Percentiles rank a stretch among this genome's conserved stretches.
These are phyloP conservation scores for Colletotrichum tropicale DNA, from an alignment of 2,329 filamentous ascomycete species.

Conservation along the genomic window DNA sequence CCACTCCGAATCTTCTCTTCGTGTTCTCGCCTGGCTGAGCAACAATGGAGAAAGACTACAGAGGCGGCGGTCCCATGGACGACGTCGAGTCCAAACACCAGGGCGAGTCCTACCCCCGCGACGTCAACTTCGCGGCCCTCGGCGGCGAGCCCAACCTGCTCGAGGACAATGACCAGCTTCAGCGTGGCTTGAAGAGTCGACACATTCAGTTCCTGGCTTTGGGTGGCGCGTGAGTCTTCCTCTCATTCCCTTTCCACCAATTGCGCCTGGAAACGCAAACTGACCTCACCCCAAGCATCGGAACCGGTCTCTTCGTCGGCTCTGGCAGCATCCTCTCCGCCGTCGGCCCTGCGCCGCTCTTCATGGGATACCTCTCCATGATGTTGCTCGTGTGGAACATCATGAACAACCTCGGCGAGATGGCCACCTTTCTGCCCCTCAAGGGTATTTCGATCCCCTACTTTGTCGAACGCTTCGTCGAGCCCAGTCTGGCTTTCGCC, in stretches of 20 bases:
- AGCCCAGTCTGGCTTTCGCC: slow-evolving; percentile 60
- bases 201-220: slow-evolving; percentile 67
- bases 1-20: not conserved
- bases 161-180: slow-evolving; percentile 47
- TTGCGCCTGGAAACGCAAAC: not conserved
- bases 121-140: slow-evolving; percentile 26
- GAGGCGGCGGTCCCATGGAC: slow-evolving; percentile 8
- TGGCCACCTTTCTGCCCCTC: slow-evolving; percentile 59
- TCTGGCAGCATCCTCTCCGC: slow-evolving; percentile 60
- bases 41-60: slow-evolving; percentile 15
- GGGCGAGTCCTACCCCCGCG: slow-evolving; percentile 22
- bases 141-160: slow-evolving; percentile 35
- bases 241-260: not conserved
- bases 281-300: slow-evolving; percentile 47
- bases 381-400: slow-evolving; percentile 57
- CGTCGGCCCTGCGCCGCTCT: slow-evolving; percentile 68
- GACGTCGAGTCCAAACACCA: slow-evolving; percentile 25
- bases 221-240: slow-evolving; percentile 43
- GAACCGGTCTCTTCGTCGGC: slow-evolving; percentile 68
- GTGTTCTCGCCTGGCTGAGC: not conserved
- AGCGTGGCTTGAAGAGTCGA: slow-evolving; percentile 62
- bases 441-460: slow-evolving; percentile 62
- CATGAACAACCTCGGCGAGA: slow-evolving; percentile 61
- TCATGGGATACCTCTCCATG: slow-evolving; percentile 70
- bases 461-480: slow-evolving; percentile 60